Percentiles rank a stretch among this genome's conserved stretches.
These are phyloP conservation scores for Cordyceps fumosorosea DNA, from an alignment of 2,329 filamentous ascomycete species.

Conservation along the genomic window DNA sequence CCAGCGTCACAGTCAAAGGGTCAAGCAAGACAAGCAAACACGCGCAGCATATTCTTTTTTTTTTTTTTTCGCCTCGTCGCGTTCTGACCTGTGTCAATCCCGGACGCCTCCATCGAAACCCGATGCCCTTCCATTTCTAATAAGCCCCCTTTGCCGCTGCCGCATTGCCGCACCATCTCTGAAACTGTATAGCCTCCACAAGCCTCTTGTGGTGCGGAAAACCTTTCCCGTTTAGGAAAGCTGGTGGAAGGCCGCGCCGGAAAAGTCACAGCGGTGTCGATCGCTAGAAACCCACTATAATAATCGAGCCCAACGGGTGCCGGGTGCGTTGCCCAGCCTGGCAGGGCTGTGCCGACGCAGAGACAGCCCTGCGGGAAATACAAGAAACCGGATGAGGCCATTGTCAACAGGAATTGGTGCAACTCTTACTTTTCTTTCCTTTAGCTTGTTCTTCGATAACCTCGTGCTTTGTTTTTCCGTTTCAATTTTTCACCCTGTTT, in stretches of 20 bases:
- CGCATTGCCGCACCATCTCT: not conserved
- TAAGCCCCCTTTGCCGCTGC: constrained; percentile 8
- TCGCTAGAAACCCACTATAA: not conserved
- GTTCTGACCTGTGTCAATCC: not conserved
- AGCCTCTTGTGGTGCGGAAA: not conserved
- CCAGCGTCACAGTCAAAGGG: not conserved
- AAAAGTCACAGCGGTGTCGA: not conserved
- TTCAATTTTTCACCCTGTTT: too few relatives aligned
- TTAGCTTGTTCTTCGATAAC: not conserved
- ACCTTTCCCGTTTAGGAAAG: constrained; percentile 1
- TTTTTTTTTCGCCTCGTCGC: too few relatives aligned
- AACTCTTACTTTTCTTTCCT: not conserved
- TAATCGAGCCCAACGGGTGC: not conserved
- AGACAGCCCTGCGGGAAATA: not conserved
- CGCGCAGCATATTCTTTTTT: not conserved
- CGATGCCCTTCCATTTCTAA: not conserved
- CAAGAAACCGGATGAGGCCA: not conserved
- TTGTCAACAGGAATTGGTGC: not conserved
- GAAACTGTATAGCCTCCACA: not conserved
- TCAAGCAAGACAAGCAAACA: not conserved
- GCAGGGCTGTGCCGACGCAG: not conserved
- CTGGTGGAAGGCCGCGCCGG: not conserved
- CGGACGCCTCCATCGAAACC: not conserved
- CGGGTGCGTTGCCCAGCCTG: too few relatives aligned
- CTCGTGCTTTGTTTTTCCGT: too few relatives aligned